These are phyloP conservation scores for Thalassiosira exigua DNA, from an alignment of 352 stramenopile genomes.

Conservation along the genomic window DNA sequence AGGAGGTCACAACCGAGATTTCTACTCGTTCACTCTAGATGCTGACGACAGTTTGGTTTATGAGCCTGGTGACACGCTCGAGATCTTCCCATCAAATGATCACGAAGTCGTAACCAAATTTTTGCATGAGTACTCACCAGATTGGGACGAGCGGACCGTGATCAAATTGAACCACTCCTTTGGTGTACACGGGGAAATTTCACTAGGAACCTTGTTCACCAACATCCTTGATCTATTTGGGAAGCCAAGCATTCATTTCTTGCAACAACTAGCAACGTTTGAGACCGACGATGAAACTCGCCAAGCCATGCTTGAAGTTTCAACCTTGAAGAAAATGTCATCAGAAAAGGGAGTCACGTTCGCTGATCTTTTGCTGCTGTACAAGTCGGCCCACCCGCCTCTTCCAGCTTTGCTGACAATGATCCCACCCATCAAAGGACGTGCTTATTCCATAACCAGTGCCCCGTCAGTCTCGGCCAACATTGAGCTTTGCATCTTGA, in stretches of 20 bases:
- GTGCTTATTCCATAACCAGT: constrained; percentile 74
- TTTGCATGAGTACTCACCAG: constrained; percentile 62
- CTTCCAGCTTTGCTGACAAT: constrained; percentile 68
- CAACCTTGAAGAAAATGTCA: constrained; percentile 57
- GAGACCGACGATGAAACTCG: constrained; percentile 60
- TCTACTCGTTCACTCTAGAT: constrained; percentile 57
- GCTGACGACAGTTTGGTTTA: constrained; percentile 45
- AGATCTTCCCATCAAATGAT: constrained; percentile 79
- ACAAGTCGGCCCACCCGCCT: constrained; percentile 62
- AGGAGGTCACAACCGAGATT: constrained; percentile 68
- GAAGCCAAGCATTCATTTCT: constrained; percentile 69
- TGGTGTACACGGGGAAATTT: constrained; percentile 68
- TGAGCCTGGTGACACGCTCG: constrained; percentile 66
- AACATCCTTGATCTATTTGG: constrained; percentile 77
- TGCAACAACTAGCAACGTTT: constrained; percentile 76
- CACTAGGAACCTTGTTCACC: constrained; percentile 62
- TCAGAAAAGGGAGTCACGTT: constrained; percentile 61
- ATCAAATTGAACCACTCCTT: constrained; percentile 65
- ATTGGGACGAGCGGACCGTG: constrained; percentile 68
- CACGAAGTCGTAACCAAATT: constrained; percentile 48
- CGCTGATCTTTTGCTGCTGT: constrained; percentile 63
- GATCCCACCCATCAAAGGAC: constrained; percentile 72
- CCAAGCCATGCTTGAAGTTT: constrained; percentile 59
- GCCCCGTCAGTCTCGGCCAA: constrained; percentile 51
- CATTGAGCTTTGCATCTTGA: constrained; percentile 70